Evolutionary conservation across 2,329 filamentous ascomycete genomes (phyloP).

Genomic region (Aspergillus spinulosporus): DNA sequence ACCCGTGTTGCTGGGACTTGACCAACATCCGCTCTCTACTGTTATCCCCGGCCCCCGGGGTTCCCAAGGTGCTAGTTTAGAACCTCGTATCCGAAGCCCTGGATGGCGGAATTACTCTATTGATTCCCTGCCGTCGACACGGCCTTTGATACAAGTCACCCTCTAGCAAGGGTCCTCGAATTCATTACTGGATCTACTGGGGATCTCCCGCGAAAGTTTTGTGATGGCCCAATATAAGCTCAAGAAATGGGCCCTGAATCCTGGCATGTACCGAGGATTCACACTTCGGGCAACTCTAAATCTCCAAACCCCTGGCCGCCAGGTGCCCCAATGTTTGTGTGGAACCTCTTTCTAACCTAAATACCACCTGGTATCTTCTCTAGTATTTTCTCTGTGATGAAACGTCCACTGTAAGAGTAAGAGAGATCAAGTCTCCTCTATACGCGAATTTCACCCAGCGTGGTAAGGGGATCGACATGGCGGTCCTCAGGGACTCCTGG

Average conservation of each 20-base stretch:
- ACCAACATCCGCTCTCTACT: conserved; percentile 8
- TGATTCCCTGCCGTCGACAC: not conserved
- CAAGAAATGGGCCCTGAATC: conserved; percentile 28
- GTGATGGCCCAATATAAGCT: conserved; percentile 29
- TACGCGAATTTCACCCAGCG: not conserved
- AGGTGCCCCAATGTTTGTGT: conserved; percentile 2
- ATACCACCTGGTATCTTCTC: conserved; percentile 7
- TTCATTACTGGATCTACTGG: conserved; percentile 33
- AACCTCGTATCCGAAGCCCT: not conserved
- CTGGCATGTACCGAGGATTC: conserved; percentile 28
- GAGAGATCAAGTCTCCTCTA: not conserved
- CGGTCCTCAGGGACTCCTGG: not conserved
- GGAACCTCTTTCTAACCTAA: conserved; percentile 7
- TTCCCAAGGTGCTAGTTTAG: not conserved
- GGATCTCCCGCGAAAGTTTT: conserved; percentile 40
- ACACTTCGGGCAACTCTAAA: conserved; percentile 24
- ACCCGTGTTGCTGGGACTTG: conserved; percentile 31
- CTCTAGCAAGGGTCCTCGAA: not conserved
- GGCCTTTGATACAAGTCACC: not conserved
- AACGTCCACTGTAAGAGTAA: not conserved
- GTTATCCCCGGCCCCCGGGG: not conserved
- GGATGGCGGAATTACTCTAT: not conserved
- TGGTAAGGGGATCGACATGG: not conserved
- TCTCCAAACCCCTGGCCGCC: conserved; percentile 14
- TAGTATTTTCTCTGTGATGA: not conserved